Evolutionary conservation across 2,329 filamentous ascomycete species (phyloP).

Genomic region (Pyricularia pennisetigena): DNA sequence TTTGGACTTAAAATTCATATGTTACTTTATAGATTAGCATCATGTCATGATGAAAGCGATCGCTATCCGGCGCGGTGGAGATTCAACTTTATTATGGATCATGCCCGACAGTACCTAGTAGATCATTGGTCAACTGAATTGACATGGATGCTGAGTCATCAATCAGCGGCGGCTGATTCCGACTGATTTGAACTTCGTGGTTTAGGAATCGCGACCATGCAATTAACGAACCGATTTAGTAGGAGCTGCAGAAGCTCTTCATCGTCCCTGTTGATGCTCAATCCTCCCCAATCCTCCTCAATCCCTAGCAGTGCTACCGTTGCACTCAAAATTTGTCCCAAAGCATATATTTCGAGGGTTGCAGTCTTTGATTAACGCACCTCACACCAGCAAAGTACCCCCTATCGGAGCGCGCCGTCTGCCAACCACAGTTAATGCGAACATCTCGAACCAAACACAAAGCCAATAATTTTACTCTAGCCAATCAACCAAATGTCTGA

Average conservation of each 20-base stretch:
- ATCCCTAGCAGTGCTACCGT: neutral
- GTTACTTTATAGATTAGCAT: neutral
- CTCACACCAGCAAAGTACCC: neutral
- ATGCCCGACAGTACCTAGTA: neutral
- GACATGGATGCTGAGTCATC: neutral
- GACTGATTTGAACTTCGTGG: neutral
- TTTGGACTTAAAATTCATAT: neutral
- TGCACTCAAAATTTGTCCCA: neutral
- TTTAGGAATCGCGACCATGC: neutral
- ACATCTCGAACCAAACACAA: neutral
- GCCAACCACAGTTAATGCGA: neutral
- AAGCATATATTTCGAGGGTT: neutral
- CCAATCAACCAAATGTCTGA: conserved; percentile 60
- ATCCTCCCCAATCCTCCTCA: neutral
- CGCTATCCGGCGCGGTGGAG: neutral
- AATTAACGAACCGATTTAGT: neutral
- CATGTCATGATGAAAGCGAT: neutral
- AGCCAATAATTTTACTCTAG: neutral
- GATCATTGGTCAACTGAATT: neutral
- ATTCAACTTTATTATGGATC: neutral
- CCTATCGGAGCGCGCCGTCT: neutral
- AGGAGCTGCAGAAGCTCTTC: neutral
- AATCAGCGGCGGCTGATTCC: neutral
- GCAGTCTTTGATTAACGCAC: neutral
- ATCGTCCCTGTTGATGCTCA: neutral